Evolutionary conservation across 2,329 filamentous ascomycete species (phyloP), one percentile per base, ranked within the genome.

Genomic region (Ophiostoma piceae): DNA sequence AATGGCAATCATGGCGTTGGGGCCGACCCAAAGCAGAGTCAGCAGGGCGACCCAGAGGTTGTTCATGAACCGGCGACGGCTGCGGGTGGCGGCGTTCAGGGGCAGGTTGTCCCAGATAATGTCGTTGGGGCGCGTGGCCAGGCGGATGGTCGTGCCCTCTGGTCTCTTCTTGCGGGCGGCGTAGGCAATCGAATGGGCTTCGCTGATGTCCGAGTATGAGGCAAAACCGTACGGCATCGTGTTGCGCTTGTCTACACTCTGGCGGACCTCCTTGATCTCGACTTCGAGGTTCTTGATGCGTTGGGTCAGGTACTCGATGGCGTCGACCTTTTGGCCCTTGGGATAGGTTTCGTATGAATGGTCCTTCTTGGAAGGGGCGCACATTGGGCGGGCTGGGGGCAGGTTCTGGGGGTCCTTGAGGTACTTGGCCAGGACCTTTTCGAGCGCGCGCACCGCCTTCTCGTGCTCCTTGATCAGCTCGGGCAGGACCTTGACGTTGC

Each of bases 21-120:
- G 94, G 3, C 87, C 92, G 72, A 96, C 89, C 91, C 94, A 99
- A 8, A 96, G 77, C 0, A 96, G 71, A 0, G 94, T 98, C 68
- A 99, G 80, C 0, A 94, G 75, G 2, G 86, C 82, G 60, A 97
- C 89, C 92, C 94, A 97, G 70, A 97, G 79, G 71, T 90, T 90
- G 80, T 95, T 96, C 75, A 92, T 84, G 72, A 94, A 84, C 54
- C 89, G 84, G 75, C 90, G 90, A 81, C 90, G 91, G 72, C 85
- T 85, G 68, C 94, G 87, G 0, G 88, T 85, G 37, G 86, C 82
- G 54, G 88, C 88, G 19, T 84, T 87, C 70, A 98, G 81, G 6
- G 88, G 85, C 81, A 99, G 86, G 76, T 99, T 99, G 77, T 92
- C 90, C 95, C 95, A 99, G 73, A 99, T 96, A 68, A 99, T 87